Evolutionary conservation across 2,329 filamentous ascomycete genomes (phyloP), one percentile per base, ranked within the genome.

Genomic region (Dothiorella sarmentorum): DNA sequence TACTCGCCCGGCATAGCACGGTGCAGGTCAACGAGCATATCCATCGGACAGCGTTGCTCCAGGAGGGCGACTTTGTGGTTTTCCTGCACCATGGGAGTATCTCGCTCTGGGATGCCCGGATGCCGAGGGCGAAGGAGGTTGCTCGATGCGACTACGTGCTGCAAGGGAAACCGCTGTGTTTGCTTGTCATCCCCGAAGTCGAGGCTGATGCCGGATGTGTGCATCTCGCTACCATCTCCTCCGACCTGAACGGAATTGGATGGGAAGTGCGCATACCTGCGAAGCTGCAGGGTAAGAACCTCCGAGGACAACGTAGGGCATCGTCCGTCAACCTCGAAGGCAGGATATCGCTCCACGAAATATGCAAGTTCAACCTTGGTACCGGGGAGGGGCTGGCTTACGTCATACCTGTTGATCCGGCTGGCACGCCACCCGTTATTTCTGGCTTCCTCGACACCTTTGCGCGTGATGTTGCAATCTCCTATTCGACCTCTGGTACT

Each of bases 361-460:
- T 91, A 63, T 90, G 85, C 67, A 81, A 74, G 1, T 94, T 96
- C 68, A 78, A 86, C 56, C 77, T 95, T 2, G 81, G 85, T 0
- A 65, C 78, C 33, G 71, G 78, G 6, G 77, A 81, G 57, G 78
- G 82, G 59, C 71, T 84, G 20, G 75, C 76, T 3, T 83, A 82
- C 63, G 78, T 96, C 17, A 77, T 96, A 9, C 90, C 91, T 0
- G 90, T 96, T 45, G 92, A 96, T 67, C 91, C 91, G 52, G 91
- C 91, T 1, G 92, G 91, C 1, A 85, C 88, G 10, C 78, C 82
- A 37, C 83, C 86, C 1, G 80, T 86, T 3, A 83, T 85, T 10
- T 89, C 90, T 3, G 89, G 88, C 0, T 95, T 91, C 62, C 80
- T 96, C 29, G 91, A 96, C 71, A 84, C 90, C 0, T 96, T 96